Percentiles rank a stretch among this genome's conserved stretches.
Evolutionary conservation across 495 filamentous ascomycete species (phyloP).

Genomic region (Cercophora newfieldiana): DNA sequence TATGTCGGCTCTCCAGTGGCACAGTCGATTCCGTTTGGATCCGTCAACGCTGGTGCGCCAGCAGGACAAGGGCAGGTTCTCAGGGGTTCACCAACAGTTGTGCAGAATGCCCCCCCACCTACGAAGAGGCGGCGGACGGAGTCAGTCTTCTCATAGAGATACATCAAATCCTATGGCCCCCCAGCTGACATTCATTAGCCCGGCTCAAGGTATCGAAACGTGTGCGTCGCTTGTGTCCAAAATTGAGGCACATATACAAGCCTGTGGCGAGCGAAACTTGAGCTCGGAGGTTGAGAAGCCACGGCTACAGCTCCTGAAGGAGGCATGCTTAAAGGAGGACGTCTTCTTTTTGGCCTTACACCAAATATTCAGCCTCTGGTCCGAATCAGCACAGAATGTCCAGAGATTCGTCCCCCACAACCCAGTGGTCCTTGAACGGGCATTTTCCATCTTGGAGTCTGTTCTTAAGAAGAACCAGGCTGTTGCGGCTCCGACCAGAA

Average conservation of each 20-base stretch:
- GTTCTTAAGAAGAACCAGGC: constrained; percentile 44
- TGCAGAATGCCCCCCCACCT: not conserved
- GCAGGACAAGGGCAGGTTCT: not conserved
- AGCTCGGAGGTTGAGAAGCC: constrained; percentile 43
- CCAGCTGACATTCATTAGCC: not conserved
- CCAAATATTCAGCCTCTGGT: constrained; percentile 64
- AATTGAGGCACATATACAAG: constrained; percentile 27
- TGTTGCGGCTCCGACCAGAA: constrained; percentile 38
- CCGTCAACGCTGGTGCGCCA: not conserved
- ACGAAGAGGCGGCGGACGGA: constrained; percentile 27
- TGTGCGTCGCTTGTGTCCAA: constrained; percentile 21
- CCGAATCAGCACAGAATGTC: constrained; percentile 16
- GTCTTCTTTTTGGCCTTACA: constrained; percentile 66
- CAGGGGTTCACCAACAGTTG: not conserved
- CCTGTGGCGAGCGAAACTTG: constrained; percentile 16
- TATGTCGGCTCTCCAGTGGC: not conserved
- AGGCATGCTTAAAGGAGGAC: constrained; percentile 60
- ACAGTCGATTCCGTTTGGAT: not conserved
- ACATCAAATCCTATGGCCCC: not conserved
- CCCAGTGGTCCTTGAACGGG: constrained; percentile 25
- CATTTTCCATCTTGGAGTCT: constrained; percentile 41
- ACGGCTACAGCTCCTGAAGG: constrained; percentile 54
- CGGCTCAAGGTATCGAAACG: not conserved
- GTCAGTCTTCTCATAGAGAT: constrained; percentile 14
- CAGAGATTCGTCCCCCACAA: constrained; percentile 10